These are phyloP conservation scores for Leucocoprinus sp. DNA, from an alignment of 768 basidiomycete genomes.

Conservation along the genomic window DNA sequence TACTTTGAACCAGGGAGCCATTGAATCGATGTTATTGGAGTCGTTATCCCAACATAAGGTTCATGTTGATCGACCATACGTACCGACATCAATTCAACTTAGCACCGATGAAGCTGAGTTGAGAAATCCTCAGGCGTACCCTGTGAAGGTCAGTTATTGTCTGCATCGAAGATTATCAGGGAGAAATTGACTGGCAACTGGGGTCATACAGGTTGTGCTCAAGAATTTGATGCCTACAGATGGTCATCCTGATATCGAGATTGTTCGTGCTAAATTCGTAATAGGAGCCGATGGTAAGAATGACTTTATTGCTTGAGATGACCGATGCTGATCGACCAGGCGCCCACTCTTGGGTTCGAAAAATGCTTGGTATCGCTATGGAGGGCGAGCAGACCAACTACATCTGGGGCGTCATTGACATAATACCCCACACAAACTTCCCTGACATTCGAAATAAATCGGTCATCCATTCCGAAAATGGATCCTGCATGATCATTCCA, in stretches of 20 bases:
- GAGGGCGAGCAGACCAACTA: slow-evolving; percentile 73
- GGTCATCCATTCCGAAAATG: slow-evolving; percentile 60
- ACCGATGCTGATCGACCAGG: slow-evolving; percentile 22
- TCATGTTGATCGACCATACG: slow-evolving; percentile 41
- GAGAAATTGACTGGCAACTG: background rate
- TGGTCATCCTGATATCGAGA: slow-evolving; percentile 34
- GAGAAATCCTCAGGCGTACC: slow-evolving; percentile 29
- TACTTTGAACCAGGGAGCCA: slow-evolving; percentile 57
- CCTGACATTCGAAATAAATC: slow-evolving; percentile 65
- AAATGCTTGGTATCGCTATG: slow-evolving; percentile 55
- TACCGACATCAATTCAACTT: slow-evolving; percentile 41
- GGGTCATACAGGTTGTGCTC: slow-evolving; percentile 31
- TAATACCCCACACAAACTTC: slow-evolving; percentile 63
- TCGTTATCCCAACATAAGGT: slow-evolving; percentile 41
- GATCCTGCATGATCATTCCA: slow-evolving; percentile 69
- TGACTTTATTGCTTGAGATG: background rate
- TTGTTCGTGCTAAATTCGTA: slow-evolving; percentile 65
- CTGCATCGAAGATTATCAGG: background rate
- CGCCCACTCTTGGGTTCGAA: slow-evolving; percentile 81
- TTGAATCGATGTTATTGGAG: slow-evolving; percentile 51
- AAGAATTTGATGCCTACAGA: slow-evolving; percentile 30
- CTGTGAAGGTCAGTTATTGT: slow-evolving; percentile 26
- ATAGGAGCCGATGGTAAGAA: slow-evolving; percentile 62
- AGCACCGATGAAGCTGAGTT: slow-evolving; percentile 32
- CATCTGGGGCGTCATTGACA: slow-evolving; percentile 80